These are phyloP conservation scores for Macaranga tanarius DNA, from an alignment of 441 rosid genomes.

Conservation along the genomic window DNA sequence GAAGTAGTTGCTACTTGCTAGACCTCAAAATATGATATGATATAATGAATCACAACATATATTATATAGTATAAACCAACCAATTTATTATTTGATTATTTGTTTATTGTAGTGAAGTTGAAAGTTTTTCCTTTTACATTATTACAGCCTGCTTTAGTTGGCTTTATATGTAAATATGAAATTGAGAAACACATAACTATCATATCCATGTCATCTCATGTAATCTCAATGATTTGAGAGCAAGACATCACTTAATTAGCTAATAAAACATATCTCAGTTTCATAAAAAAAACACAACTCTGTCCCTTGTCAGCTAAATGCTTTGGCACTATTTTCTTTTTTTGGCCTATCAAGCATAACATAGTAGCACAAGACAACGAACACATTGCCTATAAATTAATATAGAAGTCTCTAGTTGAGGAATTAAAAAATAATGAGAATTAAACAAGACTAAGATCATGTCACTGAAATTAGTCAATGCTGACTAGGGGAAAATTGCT, in stretches of 20 bases:
- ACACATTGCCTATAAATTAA: background rate
- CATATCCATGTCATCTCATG: background rate
- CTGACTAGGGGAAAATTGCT: background rate
- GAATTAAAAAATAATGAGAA: background rate
- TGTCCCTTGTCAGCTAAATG: background rate
- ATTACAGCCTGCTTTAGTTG: background rate
- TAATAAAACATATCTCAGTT: background rate
- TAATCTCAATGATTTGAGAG: background rate
- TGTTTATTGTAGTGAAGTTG: background rate
- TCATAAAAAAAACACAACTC: background rate
- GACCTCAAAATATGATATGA: too few species aligned
- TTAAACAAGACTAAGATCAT: background rate
- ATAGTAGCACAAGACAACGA: background rate
- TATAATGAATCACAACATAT: too few species aligned
- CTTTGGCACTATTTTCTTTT: background rate
- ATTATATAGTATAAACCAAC: background rate
- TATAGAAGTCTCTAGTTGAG: background rate
- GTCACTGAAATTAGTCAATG: background rate
- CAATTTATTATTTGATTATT: background rate
- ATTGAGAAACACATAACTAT: background rate
- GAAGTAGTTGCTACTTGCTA: too few species aligned
- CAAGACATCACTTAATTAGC: background rate
- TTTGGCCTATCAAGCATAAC: background rate
- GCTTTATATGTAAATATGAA: background rate
- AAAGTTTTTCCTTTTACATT: background rate